Conservation (phyloP, 139 green algal species). For the Picochlorum sp. region DNA sequence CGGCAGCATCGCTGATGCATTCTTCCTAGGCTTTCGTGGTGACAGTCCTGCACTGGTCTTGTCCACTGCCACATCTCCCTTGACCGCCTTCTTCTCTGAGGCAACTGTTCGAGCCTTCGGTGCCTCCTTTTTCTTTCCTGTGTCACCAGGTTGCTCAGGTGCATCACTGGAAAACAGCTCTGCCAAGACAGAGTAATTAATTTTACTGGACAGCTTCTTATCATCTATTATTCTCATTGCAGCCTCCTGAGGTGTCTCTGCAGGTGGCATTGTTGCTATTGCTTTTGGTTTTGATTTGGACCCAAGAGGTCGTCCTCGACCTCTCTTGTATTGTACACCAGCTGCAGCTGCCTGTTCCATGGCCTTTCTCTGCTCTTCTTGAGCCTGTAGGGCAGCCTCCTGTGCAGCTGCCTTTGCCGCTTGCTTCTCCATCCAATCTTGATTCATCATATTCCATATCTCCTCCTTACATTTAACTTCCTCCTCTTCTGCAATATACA, state of each 20-base stretch:
- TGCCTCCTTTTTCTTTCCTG: background rate
- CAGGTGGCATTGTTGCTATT: constrained; percentile 21
- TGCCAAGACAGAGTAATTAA: constrained; percentile 76
- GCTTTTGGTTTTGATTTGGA: constrained; percentile 25
- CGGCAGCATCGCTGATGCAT: background rate
- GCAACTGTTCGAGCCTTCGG: background rate
- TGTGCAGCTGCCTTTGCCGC: constrained; percentile 23
- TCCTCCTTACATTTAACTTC: constrained; percentile 34
- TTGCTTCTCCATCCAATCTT: constrained; percentile 39
- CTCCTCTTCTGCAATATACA: constrained; percentile 23
- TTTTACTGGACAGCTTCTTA: constrained; percentile 70
- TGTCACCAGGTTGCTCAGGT: background rate
- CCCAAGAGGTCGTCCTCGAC: constrained; percentile 32
- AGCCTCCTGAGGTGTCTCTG: constrained; percentile 35
- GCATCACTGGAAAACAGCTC: constrained; percentile 49
- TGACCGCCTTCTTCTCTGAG: background rate
- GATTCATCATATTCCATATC: constrained; percentile 45
- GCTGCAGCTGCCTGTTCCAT: constrained; percentile 31
- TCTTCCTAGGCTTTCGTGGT: background rate
- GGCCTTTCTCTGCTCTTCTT: constrained; percentile 16
- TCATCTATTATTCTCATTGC: constrained; percentile 49
- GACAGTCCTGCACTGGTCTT: background rate
- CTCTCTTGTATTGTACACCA: constrained; percentile 30
- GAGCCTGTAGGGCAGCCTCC: constrained; percentile 18
- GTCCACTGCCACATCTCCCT: background rate